Base-by-base conservation (phyloP, 1,139 yeast species). In the Yamadazyma oceani region DNA sequence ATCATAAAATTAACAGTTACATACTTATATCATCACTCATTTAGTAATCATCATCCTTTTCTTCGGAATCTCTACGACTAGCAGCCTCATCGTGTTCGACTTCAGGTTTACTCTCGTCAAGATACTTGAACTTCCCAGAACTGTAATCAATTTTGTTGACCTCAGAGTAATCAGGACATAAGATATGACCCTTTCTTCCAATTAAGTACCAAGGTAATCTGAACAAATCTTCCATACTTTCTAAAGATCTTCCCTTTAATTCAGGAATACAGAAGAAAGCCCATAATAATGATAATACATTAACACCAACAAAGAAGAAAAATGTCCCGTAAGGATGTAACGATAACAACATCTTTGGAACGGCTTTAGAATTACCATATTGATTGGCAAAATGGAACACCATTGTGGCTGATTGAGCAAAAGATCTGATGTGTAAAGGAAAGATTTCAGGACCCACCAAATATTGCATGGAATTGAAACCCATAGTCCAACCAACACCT, bases 401-500 rank as follows among this genome's bases (percentile, higher is more conserved):
- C 85, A 79, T 79, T 41, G 75, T 68, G 28, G 73, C 45, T 1
- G 80, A 69, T 42, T 74, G 77, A 19, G 82, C 83, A 47, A 75
- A 60, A 9, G 75, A 69, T 50, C 85, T 65, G 32, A 75, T 67
- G 43, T 71, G 66, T 49, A 78, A 62, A 17, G 85, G 85, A 56
- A 78, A 72, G 37, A 79, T 68, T 55, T 79, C 85, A 4, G 82
- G 68, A 37, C 79, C 80, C 47, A 79, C 58, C 45, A 80, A 65
- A 49, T 78, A 80, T 54, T 79, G 85, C 40, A 78, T 62, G 3
- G 77, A 62, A 58, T 80, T 80, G 68, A 75, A 80, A 8, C 85
- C 85, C 60, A 78, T 55, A 13, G 80, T 73, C 85, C 85, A 80
- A 25, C 82, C 84, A 9, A 69, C 58, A 41, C 84, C 85, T 28